Evolutionary conservation across 768 basidiomycete species (phyloP), one percentile per base, ranked within the genome.

Genomic region (Lyophyllum atratum): DNA sequence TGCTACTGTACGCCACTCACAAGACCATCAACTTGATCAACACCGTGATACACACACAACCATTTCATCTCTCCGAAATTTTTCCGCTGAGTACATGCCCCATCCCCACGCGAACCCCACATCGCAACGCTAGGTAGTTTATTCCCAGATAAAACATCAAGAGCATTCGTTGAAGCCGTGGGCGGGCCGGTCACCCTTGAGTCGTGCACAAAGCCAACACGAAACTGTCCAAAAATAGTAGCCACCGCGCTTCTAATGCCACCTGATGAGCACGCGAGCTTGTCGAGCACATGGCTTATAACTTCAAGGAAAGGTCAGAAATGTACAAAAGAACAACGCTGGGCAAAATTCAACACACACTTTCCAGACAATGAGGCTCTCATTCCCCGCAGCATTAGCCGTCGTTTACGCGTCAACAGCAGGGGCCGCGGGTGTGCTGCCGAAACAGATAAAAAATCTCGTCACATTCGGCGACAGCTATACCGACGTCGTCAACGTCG

Each of bases 401-500:
- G 45, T 26, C 2, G 17, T 56, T 34, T 46, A 29, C 19, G 42
- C 44, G 39, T 43, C 47, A 48, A 28, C 45, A 10, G 34, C 34
- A 17, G 44, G 40, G 29, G 63, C 63, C 25, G 49, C 59, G 2
- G 75, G 70, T 11, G 64, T 77, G 3, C 55, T 60, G 22, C 70
- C 74, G 0, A 73, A 72, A 6, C 82, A 85, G 59, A 85, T 89
- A 56, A 84, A 82, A 66, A 80, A 82, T 56, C 74, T 88, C 14
- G 86, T 85, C 52, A 86, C 85, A 0, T 89, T 89, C 55, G 86
- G 87, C 3, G 86, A 88, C 69, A 83, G 81, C 49, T 87, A 85
- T 63, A 85, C 84, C 0, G 86, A 88, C 56, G 67, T 81, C 1
- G 79, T 77, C 8, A 57, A 59, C 33, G 59, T 71, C 15, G 74